Percentiles rank a stretch among this genome's conserved stretches.
phyloP scores from a whole-genome alignment of 2,329 filamentous ascomycete genomes.

The Xylaria sp. region DNA sequence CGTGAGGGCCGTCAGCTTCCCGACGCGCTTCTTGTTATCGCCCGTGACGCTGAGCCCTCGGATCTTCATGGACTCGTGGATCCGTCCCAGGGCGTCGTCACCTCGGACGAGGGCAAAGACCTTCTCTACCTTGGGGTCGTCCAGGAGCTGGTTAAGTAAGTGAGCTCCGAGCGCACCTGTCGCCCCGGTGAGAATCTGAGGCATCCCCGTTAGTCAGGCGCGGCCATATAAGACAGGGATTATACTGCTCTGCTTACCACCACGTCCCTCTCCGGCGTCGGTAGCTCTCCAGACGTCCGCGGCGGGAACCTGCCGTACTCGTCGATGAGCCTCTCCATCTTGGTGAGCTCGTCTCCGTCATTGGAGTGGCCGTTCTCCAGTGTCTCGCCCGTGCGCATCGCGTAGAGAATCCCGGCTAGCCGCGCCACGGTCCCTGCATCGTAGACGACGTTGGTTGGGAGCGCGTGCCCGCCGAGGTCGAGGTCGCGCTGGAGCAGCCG shows the following conservation, averaged over 20 bases:
- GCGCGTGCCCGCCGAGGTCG: conserved; percentile 36
- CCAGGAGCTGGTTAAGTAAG: conserved; percentile 41
- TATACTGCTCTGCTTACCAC: conserved; percentile 29
- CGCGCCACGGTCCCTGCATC: conserved; percentile 43
- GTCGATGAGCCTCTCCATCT: conserved; percentile 44
- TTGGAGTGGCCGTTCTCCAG: conserved; percentile 9
- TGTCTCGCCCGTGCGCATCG: conserved; percentile 32
- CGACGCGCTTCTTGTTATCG: conserved; percentile 16
- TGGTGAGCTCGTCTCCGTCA: conserved; percentile 39
- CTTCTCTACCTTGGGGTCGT: conserved; percentile 37
- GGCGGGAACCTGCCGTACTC: conserved; percentile 48
- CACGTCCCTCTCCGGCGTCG: conserved; percentile 17
- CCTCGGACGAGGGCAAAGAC: conserved; percentile 44
- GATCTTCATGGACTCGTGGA: conserved; percentile 23
- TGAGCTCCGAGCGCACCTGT: conserved; percentile 48
- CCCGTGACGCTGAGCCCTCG: conserved; percentile 22
- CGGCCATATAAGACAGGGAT: not conserved
- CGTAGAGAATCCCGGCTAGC: conserved; percentile 40
- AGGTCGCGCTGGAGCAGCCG: conserved; percentile 44
- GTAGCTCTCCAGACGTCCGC: conserved; percentile 11
- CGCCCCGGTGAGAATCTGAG: conserved; percentile 44
- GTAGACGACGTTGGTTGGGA: conserved; percentile 46
- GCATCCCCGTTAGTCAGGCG: not conserved
- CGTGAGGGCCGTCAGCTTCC: conserved; percentile 40
- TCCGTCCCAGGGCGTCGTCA: conserved; percentile 19